Conservation (phyloP, 2,329 filamentous ascomycete species). For the Claviceps quebecensis region DNA sequence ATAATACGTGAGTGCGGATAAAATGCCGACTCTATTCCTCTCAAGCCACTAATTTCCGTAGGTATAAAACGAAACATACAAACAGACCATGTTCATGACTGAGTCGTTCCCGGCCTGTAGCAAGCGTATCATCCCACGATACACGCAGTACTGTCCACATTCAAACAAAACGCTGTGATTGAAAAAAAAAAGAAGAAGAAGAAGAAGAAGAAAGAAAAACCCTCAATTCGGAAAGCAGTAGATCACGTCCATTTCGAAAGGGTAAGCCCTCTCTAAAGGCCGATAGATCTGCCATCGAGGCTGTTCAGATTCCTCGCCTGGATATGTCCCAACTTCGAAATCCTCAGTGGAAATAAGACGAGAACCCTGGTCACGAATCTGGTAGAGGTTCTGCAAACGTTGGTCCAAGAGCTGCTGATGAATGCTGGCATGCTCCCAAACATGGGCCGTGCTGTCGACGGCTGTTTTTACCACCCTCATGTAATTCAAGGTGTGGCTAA, state of each 20-base stretch:
- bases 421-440: constrained; percentile 44
- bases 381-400: constrained; percentile 20
- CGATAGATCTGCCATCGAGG: constrained; percentile 22
- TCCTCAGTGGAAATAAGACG: constrained; percentile 16
- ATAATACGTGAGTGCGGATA: constrained; percentile 4
- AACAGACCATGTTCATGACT: neutral
- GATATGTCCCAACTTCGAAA: constrained; percentile 15
- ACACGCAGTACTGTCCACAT: neutral
- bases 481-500: constrained; percentile 38
- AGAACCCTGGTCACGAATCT: constrained; percentile 19
- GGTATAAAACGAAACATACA: neutral
- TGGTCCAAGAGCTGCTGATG: constrained; percentile 34
- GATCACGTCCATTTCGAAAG: constrained; percentile 24
- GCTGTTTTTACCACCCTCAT: constrained; percentile 38
- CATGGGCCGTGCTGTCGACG: constrained; percentile 39
- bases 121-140: neutral
- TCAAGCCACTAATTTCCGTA: neutral
- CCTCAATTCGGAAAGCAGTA: constrained; percentile 16
- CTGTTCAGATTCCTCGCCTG: constrained; percentile 14
- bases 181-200: constrained; percentile 3
- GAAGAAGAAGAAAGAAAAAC: no score
- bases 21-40: neutral
- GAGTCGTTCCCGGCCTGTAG: neutral
- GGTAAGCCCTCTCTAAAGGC: constrained; percentile 21
- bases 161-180: constrained; percentile 11